Evolutionary conservation across 2,329 filamentous ascomycete species (phyloP).

Genomic region (Bipolaris victoriae): DNA sequence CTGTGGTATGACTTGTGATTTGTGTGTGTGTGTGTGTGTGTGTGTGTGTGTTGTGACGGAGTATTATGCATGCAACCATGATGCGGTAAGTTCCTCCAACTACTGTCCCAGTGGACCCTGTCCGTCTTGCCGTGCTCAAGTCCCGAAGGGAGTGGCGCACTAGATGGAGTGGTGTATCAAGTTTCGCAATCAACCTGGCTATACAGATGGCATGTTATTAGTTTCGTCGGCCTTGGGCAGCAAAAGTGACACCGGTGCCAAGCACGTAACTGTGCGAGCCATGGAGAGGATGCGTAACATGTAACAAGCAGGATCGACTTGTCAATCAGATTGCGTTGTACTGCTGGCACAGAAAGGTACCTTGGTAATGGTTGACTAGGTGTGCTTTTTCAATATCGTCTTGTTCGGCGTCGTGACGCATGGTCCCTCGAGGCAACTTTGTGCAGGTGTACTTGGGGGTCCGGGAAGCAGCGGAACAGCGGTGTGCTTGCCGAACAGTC

Average conservation of each 20-base stretch:
- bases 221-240: neutral
- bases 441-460: too few species aligned
- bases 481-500: too few species aligned
- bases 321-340: slow-evolving; percentile 11
- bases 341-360: slow-evolving; percentile 1
- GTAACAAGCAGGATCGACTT: neutral
- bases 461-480: too few species aligned
- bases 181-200: neutral
- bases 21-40: too few species aligned
- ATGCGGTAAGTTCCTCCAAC: neutral
- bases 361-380: neutral
- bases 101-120: neutral
- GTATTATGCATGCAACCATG: neutral
- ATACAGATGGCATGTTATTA: neutral
- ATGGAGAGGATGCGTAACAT: slow-evolving; percentile 7
- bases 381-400: neutral
- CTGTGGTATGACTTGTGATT: neutral
- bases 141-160: neutral
- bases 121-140: neutral
- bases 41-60: neutral
- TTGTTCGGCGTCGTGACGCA: too few species aligned
- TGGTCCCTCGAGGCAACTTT: too few species aligned
- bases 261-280: neutral
- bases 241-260: slow-evolving; percentile 7
- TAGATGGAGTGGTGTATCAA: neutral